phyloP scores from a whole-genome alignment of 1,139 yeast species.

The Geotrichum candidum region DNA sequence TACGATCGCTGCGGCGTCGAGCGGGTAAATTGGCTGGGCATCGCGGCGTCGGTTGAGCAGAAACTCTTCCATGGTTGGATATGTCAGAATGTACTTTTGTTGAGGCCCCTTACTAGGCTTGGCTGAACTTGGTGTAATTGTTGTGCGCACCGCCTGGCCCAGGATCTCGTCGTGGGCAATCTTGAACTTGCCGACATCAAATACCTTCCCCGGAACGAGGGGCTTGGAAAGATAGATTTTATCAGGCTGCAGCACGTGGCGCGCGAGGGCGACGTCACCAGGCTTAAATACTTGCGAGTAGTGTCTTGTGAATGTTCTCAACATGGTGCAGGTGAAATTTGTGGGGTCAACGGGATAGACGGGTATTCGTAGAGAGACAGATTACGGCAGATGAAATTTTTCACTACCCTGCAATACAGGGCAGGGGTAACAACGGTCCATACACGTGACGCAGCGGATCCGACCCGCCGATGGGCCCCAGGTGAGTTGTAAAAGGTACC shows the following conservation, averaged over 20 bases:
- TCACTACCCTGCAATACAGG: neutral
- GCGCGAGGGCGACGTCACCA: constrained; percentile 18
- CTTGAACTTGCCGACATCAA: constrained; percentile 6
- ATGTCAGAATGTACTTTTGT: constrained; percentile 31
- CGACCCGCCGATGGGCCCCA: neutral
- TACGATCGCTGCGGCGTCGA: constrained; percentile 44
- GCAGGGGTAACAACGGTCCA: neutral
- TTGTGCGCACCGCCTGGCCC: constrained; percentile 14
- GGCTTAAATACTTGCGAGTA: constrained; percentile 13
- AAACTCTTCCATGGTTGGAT: constrained; percentile 43
- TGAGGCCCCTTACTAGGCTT: constrained; percentile 1
- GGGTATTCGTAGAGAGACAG: neutral
- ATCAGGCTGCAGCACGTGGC: constrained; percentile 18
- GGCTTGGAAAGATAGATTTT: constrained; percentile 15
- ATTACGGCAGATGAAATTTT: neutral
- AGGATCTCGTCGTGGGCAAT: constrained; percentile 15
- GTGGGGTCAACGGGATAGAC: neutral
- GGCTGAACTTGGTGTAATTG: constrained; percentile 4
- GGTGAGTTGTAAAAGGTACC: neutral
- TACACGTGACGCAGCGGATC: neutral
- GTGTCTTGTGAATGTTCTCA: neutral
- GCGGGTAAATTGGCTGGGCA: constrained; percentile 47
- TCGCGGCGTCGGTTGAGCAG: constrained; percentile 37
- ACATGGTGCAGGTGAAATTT: neutral
- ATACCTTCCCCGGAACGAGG: constrained; percentile 9